phyloP scores from a whole-genome alignment of 2,329 filamentous ascomycete genomes.

The Cytospora leucostoma region DNA sequence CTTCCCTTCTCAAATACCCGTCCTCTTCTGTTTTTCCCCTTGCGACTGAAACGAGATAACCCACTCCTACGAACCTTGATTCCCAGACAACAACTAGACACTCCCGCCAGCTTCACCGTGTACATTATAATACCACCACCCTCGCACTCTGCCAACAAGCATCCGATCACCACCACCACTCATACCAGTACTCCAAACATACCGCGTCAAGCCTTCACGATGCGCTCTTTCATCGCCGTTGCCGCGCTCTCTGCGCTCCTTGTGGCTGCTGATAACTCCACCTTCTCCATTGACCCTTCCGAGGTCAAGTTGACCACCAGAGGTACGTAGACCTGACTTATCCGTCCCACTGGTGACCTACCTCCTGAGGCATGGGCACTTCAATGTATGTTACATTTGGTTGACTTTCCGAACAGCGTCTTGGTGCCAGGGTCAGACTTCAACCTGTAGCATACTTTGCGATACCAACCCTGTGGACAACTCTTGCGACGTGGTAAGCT shows the following conservation, averaged over 20 bases:
- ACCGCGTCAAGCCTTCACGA: conserved; percentile 33
- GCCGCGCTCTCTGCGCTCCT: conserved; percentile 48
- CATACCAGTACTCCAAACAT: neutral
- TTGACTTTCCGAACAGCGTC: conserved; percentile 41
- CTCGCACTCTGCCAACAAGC: neutral
- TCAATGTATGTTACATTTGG: conserved; percentile 2
- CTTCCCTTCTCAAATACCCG: conserved; percentile 20
- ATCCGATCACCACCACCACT: conserved; percentile 3
- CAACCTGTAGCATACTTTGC: conserved; percentile 55
- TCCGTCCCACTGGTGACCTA: neutral
- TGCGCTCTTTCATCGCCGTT: conserved; percentile 45
- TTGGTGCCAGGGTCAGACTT: conserved; percentile 55
- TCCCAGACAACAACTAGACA: neutral
- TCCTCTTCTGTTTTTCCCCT: conserved; percentile 8
- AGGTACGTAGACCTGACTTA: conserved; percentile 40
- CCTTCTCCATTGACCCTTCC: conserved; percentile 41
- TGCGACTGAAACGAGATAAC: conserved; percentile 1
- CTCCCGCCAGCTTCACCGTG: conserved; percentile 11
- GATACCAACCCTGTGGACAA: conserved; percentile 41
- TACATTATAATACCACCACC: conserved; percentile 5
- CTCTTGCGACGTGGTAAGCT: conserved; percentile 49
- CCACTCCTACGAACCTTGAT: neutral
- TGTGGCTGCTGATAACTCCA: conserved; percentile 50
- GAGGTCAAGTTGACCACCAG: conserved; percentile 38
- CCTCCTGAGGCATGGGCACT: neutral